Base-by-base conservation (phyloP, 2,329 filamentous ascomycete genomes). In the Pyricularia pennisetigena region DNA sequence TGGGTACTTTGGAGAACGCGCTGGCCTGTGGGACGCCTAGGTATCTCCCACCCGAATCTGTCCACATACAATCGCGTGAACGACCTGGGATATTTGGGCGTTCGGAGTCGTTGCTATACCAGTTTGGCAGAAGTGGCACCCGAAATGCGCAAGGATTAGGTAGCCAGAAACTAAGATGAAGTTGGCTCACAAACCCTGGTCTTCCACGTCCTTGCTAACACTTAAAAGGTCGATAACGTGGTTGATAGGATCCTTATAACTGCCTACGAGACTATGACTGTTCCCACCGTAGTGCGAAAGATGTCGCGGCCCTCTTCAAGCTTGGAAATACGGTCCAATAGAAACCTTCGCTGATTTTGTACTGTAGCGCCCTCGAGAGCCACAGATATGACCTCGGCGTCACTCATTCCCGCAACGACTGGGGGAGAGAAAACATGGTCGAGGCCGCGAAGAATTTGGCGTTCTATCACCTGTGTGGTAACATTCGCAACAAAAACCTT, bases 391-490 rank as follows among this genome's bases (percentile, higher is more conserved):
- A 61, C 57, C 24, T 61, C 57, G 23, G 57, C 24, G 6, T 61
- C 57, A 26, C 24, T 61, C 57, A 61, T 61, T 24, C n/a, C 24
- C 24, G 23, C 57, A 23, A 61, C 26, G 14, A 29, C 62, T 32
- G 26, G 16, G 29, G 62, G 62, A 64, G 62, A 32, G 62, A 64
- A 64, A 32, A 64, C 29, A n/a, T 64, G 26, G 20, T 64, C 26
- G 16, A 64, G 62, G 62, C 62, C 62, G 26, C 62, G 62, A 32
- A 64, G 26, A 26, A 64, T 64, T 24, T 64, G 62, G 62, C 62
- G 62, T 28, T 64, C 62, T 16, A 64, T 32, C 62, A 64, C 62
- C 62, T 64, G 62, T 24, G 23, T 64, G 29, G 29, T 32, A n/a
- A 32, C 62, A 64, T 64, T 64, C 3, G 62, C 62, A 32, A 64